Conservation (phyloP, 2,329 filamentous ascomycete species). For the Fusarium equiseti region DNA sequence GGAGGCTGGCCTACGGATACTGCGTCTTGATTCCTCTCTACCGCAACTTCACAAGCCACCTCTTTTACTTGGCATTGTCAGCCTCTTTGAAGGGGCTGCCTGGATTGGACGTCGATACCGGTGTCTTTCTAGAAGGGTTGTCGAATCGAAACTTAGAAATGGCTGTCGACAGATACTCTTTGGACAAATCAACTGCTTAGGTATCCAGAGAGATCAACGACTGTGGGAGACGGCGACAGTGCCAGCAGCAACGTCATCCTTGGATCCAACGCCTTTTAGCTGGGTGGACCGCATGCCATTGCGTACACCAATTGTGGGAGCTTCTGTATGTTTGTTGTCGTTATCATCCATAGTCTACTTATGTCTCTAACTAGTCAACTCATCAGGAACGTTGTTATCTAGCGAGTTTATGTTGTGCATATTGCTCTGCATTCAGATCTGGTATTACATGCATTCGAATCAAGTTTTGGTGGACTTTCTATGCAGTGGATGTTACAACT, state of each 20-base stretch:
- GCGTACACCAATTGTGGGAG: constrained; percentile 16
- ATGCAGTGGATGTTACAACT: background rate
- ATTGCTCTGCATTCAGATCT: constrained; percentile 42
- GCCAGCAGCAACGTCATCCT: constrained; percentile 31
- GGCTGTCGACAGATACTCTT: background rate
- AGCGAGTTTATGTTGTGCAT: constrained; percentile 45
- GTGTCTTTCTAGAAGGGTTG: constrained; percentile 12
- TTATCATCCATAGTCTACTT: constrained; percentile 7
- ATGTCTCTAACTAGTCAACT: constrained; percentile 15
- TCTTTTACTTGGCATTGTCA: constrained; percentile 17
- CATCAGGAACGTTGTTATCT: constrained; percentile 6
- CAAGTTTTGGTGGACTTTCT: constrained; percentile 7
- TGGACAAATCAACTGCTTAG: constrained; percentile 19
- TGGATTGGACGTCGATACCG: constrained; percentile 14
- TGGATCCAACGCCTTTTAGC: constrained; percentile 14
- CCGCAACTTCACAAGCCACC: constrained; percentile 24
- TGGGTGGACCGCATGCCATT: constrained; percentile 26
- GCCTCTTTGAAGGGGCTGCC: constrained; percentile 13
- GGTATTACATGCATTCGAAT: constrained; percentile 33
- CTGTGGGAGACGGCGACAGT: constrained; percentile 39
- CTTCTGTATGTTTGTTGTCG: constrained; percentile 14
- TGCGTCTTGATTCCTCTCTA: constrained; percentile 1
- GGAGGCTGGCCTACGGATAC: constrained; percentile 4
- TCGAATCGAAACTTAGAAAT: constrained; percentile 23
- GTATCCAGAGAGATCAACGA: background rate